Percentiles rank a stretch among this genome's conserved stretches.
Evolutionary conservation across 768 basidiomycete genomes (phyloP).

Genomic region (Amanita thiersii): DNA sequence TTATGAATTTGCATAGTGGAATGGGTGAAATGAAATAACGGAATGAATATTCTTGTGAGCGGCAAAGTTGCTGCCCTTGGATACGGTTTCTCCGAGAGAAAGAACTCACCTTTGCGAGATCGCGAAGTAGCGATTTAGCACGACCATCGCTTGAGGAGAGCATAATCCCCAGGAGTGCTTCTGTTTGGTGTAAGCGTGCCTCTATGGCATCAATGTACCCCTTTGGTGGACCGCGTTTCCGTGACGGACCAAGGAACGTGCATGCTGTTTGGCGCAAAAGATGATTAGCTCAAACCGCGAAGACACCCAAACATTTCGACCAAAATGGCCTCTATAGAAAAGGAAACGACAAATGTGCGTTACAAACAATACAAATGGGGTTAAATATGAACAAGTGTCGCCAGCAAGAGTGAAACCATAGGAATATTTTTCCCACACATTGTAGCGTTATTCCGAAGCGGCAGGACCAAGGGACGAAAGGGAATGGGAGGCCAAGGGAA

Average conservation of each 20-base stretch:
- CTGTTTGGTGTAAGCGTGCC: slow-evolving; percentile 83
- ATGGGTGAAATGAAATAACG: no score
- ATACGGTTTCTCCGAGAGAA: slow-evolving; percentile 1
- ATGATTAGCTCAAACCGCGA: not conserved
- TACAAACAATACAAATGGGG: no score
- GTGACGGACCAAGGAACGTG: slow-evolving; percentile 72
- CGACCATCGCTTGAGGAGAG: slow-evolving; percentile 41
- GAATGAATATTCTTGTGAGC: no score
- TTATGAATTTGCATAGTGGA: not conserved
- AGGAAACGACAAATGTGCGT: no score
- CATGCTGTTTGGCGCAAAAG: slow-evolving; percentile 37
- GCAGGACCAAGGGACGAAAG: not conserved
- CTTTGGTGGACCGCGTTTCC: slow-evolving; percentile 84
- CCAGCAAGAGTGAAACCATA: not conserved
- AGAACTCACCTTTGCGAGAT: slow-evolving; percentile 41
- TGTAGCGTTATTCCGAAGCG: no score
- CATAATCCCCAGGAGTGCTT: slow-evolving; percentile 80
- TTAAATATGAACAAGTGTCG: no score
- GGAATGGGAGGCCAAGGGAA: slow-evolving; percentile 9
- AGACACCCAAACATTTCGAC: not conserved
- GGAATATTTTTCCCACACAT: not conserved
- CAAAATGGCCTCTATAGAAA: no score
- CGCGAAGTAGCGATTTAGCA: slow-evolving; percentile 36
- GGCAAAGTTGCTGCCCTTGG: slow-evolving; percentile 1
- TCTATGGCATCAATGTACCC: slow-evolving; percentile 95